A percentile compares a stretch with the other conserved stretches of the same genome.
Conservation (phyloP, 371 early-diverging fungal genomes). For the Mortierella sp. region DNA sequence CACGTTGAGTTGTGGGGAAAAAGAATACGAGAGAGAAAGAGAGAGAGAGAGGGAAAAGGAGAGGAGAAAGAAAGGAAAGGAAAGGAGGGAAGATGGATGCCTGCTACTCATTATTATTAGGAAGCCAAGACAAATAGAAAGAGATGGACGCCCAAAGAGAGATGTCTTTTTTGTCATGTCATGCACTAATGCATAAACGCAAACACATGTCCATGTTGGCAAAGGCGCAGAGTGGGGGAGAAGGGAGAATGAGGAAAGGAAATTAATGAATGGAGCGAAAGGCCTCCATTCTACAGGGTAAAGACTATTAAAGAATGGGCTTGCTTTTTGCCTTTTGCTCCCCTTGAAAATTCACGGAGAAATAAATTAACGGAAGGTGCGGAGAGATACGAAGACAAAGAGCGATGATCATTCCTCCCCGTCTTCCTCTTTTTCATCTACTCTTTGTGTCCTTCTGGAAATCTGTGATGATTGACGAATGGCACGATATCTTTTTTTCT, state of each 20-base stretch:
- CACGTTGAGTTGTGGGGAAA: not conserved
- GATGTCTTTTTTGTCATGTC: constrained; percentile 1
- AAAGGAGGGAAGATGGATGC: not conserved
- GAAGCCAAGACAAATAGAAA: not conserved
- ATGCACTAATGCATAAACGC: constrained; percentile 6
- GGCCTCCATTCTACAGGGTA: not conserved
- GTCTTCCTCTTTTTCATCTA: not conserved
- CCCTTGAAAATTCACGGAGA: not conserved
- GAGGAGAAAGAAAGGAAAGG: not conserved
- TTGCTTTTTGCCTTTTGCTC: no score
- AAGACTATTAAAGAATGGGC: not conserved
- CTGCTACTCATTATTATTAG: not conserved
- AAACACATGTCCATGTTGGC: constrained; percentile 7
- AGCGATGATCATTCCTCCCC: not conserved
- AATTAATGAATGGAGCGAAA: not conserved
- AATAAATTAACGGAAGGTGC: not conserved
- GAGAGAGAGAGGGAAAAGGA: not conserved
- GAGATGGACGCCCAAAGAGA: not conserved
- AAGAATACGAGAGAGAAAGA: not conserved
- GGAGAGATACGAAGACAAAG: not conserved
- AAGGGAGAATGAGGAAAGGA: not conserved
- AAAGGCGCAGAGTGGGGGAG: not conserved
- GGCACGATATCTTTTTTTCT: no score
- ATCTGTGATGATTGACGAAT: no score
- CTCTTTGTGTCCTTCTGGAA: no score